These are phyloP conservation scores for Boletus edulis DNA, from an alignment of 768 basidiomycete species.

Conservation along the genomic window DNA sequence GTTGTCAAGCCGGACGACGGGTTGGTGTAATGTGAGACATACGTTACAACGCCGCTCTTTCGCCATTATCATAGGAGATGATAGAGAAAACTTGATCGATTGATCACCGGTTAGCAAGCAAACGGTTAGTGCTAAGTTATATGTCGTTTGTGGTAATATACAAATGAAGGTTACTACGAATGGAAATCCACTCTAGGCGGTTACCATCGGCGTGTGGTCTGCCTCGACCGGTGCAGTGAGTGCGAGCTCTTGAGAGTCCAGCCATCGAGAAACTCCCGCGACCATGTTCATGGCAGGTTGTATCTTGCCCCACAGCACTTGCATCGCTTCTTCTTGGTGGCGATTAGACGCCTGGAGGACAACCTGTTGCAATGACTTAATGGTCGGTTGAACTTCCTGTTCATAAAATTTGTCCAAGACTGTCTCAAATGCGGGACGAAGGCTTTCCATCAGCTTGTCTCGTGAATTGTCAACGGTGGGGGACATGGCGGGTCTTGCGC, in stretches of 20 bases:
- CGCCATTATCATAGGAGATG: background rate
- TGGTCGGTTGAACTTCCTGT: slow-evolving; percentile 18
- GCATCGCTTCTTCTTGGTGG: slow-evolving; percentile 21
- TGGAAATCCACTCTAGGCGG: slow-evolving; percentile 3
- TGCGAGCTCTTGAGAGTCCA: slow-evolving; percentile 28
- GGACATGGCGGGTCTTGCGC: background rate
- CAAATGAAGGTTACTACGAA: slow-evolving; percentile 16
- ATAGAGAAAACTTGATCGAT: no score
- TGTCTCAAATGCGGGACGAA: slow-evolving; percentile 19
- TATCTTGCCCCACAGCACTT: slow-evolving; percentile 26
- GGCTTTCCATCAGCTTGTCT: slow-evolving; percentile 17
- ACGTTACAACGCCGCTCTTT: slow-evolving; percentile 33
- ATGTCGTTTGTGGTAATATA: slow-evolving; percentile 12
- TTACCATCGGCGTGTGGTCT: background rate
- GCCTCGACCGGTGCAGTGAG: slow-evolving; percentile 18
- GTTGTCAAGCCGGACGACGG: slow-evolving; percentile 4
- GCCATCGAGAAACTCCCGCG: slow-evolving; percentile 27
- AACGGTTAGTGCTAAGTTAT: background rate
- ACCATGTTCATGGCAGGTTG: slow-evolving; percentile 33
- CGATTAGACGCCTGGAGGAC: slow-evolving; percentile 15
- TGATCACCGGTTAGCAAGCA: no score
- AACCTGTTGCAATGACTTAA: slow-evolving; percentile 9
- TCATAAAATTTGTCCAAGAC: slow-evolving; percentile 23
- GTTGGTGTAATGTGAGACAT: slow-evolving; percentile 8
- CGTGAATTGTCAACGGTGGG: background rate